Evolutionary conservation across 352 stramenopile genomes (phyloP).

Genomic region (Phytopythium helicoides): DNA sequence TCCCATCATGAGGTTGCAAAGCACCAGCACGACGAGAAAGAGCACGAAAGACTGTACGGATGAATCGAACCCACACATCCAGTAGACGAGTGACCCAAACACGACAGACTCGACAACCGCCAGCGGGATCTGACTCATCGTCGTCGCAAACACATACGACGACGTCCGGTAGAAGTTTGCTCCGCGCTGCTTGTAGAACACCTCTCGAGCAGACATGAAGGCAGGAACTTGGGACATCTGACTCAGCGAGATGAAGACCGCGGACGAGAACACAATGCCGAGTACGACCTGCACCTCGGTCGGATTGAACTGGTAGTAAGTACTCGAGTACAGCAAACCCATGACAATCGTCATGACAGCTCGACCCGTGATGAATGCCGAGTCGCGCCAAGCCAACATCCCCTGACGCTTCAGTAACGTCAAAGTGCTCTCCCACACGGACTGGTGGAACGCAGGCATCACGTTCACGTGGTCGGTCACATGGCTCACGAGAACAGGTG

Average conservation of each 20-base stretch:
- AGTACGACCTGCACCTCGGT: background rate
- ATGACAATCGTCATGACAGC: background rate
- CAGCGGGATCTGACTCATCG: constrained; percentile 30
- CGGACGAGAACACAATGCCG: constrained; percentile 58
- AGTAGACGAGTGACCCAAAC: constrained; percentile 84
- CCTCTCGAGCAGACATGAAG: constrained; percentile 43
- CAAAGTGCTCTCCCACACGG: constrained; percentile 26
- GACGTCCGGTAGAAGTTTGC: constrained; percentile 76
- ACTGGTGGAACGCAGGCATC: constrained; percentile 31
- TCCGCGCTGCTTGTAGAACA: constrained; percentile 81
- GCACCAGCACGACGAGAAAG: constrained; percentile 39
- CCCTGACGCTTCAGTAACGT: constrained; percentile 44
- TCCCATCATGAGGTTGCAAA: constrained; percentile 44
- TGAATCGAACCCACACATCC: constrained; percentile 65
- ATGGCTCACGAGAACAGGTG: constrained; percentile 11
- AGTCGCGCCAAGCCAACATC: constrained; percentile 54
- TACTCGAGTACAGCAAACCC: constrained; percentile 2
- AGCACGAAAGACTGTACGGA: constrained; percentile 23
- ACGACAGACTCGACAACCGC: constrained; percentile 56
- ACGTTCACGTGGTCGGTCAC: constrained; percentile 12
- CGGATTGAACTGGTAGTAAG: constrained; percentile 4
- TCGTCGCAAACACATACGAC: constrained; percentile 59
- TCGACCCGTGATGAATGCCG: constrained; percentile 29
- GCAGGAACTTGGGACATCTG: constrained; percentile 54
- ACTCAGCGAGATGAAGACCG: constrained; percentile 66